Percentiles rank a stretch among this genome's conserved stretches.
Conservation (phyloP, 306 rosid genomes). For the Trifolium repens region DNA sequence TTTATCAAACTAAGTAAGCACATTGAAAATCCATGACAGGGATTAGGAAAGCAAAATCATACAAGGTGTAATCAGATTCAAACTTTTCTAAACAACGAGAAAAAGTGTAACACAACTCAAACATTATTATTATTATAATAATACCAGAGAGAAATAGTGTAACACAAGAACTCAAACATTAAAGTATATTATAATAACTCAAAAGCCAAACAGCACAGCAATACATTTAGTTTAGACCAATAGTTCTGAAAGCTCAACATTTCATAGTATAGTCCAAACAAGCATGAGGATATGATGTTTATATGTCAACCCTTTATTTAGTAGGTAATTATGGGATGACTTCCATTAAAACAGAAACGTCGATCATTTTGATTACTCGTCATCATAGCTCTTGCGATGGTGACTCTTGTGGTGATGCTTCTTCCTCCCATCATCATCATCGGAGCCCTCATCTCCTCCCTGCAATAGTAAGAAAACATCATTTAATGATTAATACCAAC, state of each 20-base stretch:
- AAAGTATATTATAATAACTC: conserved; percentile 4
- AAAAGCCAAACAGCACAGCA: conserved; percentile 31
- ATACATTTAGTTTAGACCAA: conserved; percentile 33
- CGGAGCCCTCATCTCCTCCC: conserved; percentile 65
- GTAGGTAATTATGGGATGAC: conserved; percentile 55
- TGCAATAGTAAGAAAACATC: conserved; percentile 36
- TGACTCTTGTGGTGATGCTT: conserved; percentile 62
- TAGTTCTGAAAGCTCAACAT: conserved; percentile 39
- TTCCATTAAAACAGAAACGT: conserved; percentile 29
- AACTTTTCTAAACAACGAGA: not conserved
- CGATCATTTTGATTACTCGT: conserved; percentile 57
- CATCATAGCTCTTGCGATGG: conserved; percentile 66
- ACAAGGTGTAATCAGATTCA: not conserved
- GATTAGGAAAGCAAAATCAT: not conserved
- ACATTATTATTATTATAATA: conserved; percentile 21
- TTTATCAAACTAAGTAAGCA: not conserved
- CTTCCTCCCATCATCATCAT: conserved; percentile 67
- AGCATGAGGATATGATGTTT: conserved; percentile 40
- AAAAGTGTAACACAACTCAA: conserved; percentile 28
- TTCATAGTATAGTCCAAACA: conserved; percentile 34
- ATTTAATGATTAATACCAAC: not conserved
- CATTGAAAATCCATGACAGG: not conserved
- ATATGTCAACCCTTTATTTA: conserved; percentile 62
- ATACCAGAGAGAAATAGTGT: not conserved
- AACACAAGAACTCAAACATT: conserved; percentile 38